Base-by-base conservation (phyloP, 306 rosid genomes). In the Hippophae gyantsensis region DNA sequence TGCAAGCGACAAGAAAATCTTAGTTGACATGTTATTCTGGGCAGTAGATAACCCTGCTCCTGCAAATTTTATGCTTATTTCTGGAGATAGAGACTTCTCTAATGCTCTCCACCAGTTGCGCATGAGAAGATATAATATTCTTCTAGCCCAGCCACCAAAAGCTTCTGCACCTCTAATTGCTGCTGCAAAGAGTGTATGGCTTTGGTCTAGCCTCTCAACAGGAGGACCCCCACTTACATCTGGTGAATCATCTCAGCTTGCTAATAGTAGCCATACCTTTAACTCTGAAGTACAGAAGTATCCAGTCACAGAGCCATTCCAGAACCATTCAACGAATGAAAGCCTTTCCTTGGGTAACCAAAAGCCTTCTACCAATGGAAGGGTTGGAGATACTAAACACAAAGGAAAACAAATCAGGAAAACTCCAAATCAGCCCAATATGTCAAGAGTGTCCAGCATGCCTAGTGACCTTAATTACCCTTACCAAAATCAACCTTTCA, bases 41-140 rank as follows among this genome's bases (percentile, higher is more conserved):
- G 97, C 96, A 5, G 82, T 90, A 27, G 97, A 90, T 54, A 90
- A 90, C 69, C 79, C 94, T 58, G 94, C 97, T 9, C 97, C 97
- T n/a, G 94, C 94, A 6, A 90, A 84, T 63, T 87, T 81, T 55
- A 63, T 90, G 69, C 77, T 90, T 7, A 90, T 90, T 49, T 90
- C 97, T 13, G 90, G 95, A 3, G 94, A 90, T 51, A 72, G 84
- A 44, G 90, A 84, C 48, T 90, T 90, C 46, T 90, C 97, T 26
- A 87, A 79, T 42, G 95, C 92, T 5, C 84, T 90, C 1, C 96
- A 90, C 68, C 94, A 90, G 73, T 67, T 90, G 53, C 77, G 92
- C 46, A 61, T 90, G 92, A 74, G 97, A 61, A 77, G 86, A 66
- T 90, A 90, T 48, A 90, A 79, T 49, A 85, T 90, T 62, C 95